phyloP scores from a whole-genome alignment of 2,329 filamentous ascomycete genomes.

The Aspergillus ustus region DNA sequence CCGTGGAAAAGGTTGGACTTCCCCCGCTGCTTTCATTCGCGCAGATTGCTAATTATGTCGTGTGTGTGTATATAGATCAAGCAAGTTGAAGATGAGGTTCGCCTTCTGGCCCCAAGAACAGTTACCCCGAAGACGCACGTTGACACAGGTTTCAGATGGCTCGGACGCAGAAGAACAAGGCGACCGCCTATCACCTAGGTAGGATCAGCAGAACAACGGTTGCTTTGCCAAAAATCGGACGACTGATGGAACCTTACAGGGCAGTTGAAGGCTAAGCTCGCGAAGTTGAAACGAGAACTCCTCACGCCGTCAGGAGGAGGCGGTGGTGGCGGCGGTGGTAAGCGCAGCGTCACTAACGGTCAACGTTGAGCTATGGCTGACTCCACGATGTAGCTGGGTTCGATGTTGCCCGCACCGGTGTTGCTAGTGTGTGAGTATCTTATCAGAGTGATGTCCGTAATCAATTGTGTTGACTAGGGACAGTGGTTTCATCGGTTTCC shows the following conservation, averaged over 20 bases:
- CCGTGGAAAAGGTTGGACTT: constrained; percentile 85
- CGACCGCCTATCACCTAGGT: constrained; percentile 89
- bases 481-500: constrained; percentile 91
- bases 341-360: constrained; percentile 1
- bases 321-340: constrained; percentile 72
- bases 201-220: constrained; percentile 19
- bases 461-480: constrained; percentile 20
- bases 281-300: constrained; percentile 95
- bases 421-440: constrained; percentile 75
- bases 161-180: constrained; percentile 96
- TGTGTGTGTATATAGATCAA: constrained; percentile 71
- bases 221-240: constrained; percentile 6
- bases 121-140: constrained; percentile 12
- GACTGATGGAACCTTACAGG: constrained; percentile 46
- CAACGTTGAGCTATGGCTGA: constrained; percentile 8
- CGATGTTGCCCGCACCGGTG: constrained; percentile 96
- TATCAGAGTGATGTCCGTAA: not conserved
- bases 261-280: constrained; percentile 96
- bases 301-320: constrained; percentile 80
- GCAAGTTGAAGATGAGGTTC: constrained; percentile 91
- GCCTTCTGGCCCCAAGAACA: constrained; percentile 55
- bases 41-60: constrained; percentile 33
- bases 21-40: constrained; percentile 1
- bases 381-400: constrained; percentile 68
- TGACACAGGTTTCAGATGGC: constrained; percentile 70